Evolutionary conservation across 2,329 filamentous ascomycete genomes (phyloP), one percentile per base, ranked within the genome.

Genomic region (Colletotrichum camelliae): DNA sequence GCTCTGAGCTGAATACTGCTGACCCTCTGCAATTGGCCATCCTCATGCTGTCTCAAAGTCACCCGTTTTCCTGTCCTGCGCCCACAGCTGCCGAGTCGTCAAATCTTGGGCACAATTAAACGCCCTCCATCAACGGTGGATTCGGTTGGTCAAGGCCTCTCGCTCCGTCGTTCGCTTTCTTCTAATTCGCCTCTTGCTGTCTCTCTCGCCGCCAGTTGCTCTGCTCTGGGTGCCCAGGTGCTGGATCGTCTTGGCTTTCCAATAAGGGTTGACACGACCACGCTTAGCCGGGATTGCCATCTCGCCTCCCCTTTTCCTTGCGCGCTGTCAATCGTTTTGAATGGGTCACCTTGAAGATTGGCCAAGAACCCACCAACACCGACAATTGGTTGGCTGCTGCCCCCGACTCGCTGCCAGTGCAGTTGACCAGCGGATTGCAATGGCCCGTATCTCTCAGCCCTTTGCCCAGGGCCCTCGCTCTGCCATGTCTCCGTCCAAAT

Each of bases 301-400:
- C 33, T 75, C 73, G 73, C 70, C 73, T 75, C 73, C 62, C 67
- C 58, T 69, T 73, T 75, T 73, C 64, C 64, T 31, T 67, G 64
- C 73, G n/a, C 58, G 37, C 68, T 55, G 61, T 64, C 66, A 58
- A 29, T 57, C 21, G 31, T 21, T 48, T 52, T 52, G 43, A 7
- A 52, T 52, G 43, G 43, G 43, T 52, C 43, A 52, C 21, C n/a
- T 52, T 52, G 43, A 52, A 52, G 43, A 21, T 52, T 52, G 43
- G 43, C 43, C 43, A 52, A 52, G 43, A 52, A 52, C 43, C 43
- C 43, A 52, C 13, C 67, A 55, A 29, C 48, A 43, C 12, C 29
- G 15, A 27, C 24, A 21, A 21, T 31, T 52, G 29, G 33, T 67
- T 37, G 39, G 43, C 24, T 65, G 58, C 24, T 43, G 55, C 57